These are phyloP conservation scores for Chernovozyma aurita DNA, from an alignment of 1,139 yeast species.

Conservation along the genomic window DNA sequence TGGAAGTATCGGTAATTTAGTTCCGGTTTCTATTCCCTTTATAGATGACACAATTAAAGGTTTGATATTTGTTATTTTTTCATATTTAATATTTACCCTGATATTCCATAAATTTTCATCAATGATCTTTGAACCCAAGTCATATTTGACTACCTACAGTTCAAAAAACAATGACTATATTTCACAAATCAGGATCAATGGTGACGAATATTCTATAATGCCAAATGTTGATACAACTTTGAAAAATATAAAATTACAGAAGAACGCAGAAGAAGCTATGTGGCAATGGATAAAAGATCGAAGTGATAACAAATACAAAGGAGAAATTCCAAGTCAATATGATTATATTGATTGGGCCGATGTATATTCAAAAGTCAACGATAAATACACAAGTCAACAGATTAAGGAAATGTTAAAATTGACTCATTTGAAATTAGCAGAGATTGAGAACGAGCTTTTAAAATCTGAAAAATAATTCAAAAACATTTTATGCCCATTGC, in stretches of 20 bases:
- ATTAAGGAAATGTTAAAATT: conserved; percentile 50
- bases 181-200: conserved; percentile 30
- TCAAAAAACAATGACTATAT: conserved; percentile 10
- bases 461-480: neutral
- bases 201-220: conserved; percentile 39
- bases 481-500: no score
- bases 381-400: conserved; percentile 40
- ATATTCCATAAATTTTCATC: neutral
- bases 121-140: neutral
- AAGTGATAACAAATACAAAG: conserved; percentile 20
- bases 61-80: conserved; percentile 13
- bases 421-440: conserved; percentile 48
- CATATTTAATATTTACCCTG: conserved; percentile 9
- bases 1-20: conserved; percentile 24
- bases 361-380: conserved; percentile 6
- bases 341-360: conserved; percentile 1
- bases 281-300: conserved; percentile 82
- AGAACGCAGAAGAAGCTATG: conserved; percentile 57
- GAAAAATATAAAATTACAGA: conserved; percentile 25
- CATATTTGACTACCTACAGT: neutral
- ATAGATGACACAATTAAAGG: conserved; percentile 24
- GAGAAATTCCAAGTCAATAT: neutral
- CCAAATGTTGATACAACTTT: conserved; percentile 44
- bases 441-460: conserved; percentile 12
- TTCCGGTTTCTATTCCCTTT: conserved; percentile 26